Percentiles rank a stretch among this genome's conserved stretches.
Conservation (phyloP, 192 early-diverging fungal species). For the Backusella liffmaniae region DNA sequence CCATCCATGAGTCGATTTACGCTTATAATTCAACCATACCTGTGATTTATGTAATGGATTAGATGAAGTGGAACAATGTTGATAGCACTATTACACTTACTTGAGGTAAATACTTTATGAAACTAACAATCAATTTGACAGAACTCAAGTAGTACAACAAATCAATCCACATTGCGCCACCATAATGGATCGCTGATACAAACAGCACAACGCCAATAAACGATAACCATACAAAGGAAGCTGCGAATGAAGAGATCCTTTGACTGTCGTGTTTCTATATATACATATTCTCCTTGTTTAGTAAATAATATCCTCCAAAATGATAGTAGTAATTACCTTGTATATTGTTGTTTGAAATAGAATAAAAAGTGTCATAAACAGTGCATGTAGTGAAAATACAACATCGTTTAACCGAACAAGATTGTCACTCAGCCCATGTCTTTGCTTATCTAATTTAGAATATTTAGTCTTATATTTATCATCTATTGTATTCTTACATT, state of each 20-base stretch:
- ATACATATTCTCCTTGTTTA: neutral
- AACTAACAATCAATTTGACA: conserved; percentile 72
- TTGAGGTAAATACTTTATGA: conserved; percentile 80
- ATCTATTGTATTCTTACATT: conserved; percentile 39
- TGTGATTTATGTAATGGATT: conserved; percentile 12
- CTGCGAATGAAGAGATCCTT: conserved; percentile 38
- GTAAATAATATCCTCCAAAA: neutral
- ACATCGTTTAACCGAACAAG: conserved; percentile 79
- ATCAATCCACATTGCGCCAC: conserved; percentile 47
- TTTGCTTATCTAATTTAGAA: conserved; percentile 28
- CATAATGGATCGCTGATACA: conserved; percentile 18
- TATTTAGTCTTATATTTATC: neutral
- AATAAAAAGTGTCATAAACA: conserved; percentile 55
- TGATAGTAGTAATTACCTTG: conserved; percentile 38
- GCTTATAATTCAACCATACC: conserved; percentile 65
- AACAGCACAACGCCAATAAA: conserved; percentile 33
- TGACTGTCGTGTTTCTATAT: conserved; percentile 39
- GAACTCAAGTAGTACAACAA: conserved; percentile 70
- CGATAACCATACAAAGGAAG: conserved; percentile 36
- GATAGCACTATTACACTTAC: conserved; percentile 24
- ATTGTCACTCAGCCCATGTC: conserved; percentile 59
- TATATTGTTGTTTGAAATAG: conserved; percentile 62
- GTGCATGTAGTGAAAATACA: conserved; percentile 79
- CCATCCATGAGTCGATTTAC: conserved; percentile 84
- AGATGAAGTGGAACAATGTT: too few species aligned